Evolutionary conservation across 2,329 filamentous ascomycete genomes (phyloP).

Genomic region (Orbilia ellipsospora): DNA sequence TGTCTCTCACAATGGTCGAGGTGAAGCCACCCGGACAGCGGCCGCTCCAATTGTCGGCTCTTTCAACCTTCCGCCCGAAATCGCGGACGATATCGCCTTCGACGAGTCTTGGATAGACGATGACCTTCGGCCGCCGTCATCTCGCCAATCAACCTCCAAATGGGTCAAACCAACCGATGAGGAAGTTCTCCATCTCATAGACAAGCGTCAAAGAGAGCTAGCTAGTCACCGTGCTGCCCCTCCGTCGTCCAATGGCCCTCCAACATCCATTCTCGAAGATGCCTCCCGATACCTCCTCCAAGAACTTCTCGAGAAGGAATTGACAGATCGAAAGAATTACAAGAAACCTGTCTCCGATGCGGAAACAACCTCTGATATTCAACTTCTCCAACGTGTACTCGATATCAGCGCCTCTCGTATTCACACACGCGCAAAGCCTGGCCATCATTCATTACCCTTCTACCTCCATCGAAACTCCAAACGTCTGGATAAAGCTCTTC

Average conservation of each 20-base stretch:
- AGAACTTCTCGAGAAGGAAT: slow-evolving; percentile 25
- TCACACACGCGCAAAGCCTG: slow-evolving; percentile 30
- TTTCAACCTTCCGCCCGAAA: slow-evolving; percentile 24
- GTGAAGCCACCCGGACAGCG: not conserved
- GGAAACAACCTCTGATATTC: slow-evolving; percentile 23
- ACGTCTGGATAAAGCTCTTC: slow-evolving; percentile 27
- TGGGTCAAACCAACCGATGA: slow-evolving; percentile 37
- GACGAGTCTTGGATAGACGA: slow-evolving; percentile 20
- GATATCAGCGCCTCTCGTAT: slow-evolving; percentile 32
- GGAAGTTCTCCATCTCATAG: slow-evolving; percentile 44
- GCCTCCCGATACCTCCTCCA: slow-evolving; percentile 43
- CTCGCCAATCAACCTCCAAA: not conserved
- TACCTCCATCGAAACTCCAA: slow-evolving; percentile 49
- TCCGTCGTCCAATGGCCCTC: slow-evolving; percentile 13
- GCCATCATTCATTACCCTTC: slow-evolving; percentile 43
- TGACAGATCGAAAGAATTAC: slow-evolving; percentile 9
- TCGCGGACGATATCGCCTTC: slow-evolving; percentile 22
- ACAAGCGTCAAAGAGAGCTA: slow-evolving; percentile 38
- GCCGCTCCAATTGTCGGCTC: not conserved
- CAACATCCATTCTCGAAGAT: slow-evolving; percentile 32
- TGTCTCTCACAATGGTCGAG: not conserved
- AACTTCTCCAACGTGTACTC: slow-evolving; percentile 30
- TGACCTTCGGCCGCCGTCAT: not conserved
- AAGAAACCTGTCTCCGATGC: slow-evolving; percentile 19
- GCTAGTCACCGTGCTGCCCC: slow-evolving; percentile 19